These are phyloP conservation scores for Kwoniella heveanensis DNA, from an alignment of 768 basidiomycete species.

Conservation along the genomic window DNA sequence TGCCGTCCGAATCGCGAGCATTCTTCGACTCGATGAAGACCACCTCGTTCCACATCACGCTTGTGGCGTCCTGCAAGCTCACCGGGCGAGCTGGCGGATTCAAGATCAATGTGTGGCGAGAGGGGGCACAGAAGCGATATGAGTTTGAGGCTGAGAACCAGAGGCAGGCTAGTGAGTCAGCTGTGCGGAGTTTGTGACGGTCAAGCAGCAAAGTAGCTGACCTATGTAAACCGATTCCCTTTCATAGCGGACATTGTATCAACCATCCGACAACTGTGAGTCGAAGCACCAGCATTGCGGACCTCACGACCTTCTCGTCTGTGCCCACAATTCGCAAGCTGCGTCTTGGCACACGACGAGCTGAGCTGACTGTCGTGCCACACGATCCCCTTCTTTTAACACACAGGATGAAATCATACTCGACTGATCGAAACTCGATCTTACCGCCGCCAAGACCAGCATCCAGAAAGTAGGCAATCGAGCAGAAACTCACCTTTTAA, in stretches of 20 bases:
- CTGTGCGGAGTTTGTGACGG: no score
- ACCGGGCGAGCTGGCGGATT: slow-evolving; percentile 64
- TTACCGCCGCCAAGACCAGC: slow-evolving; percentile 29
- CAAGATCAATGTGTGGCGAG: slow-evolving; percentile 80
- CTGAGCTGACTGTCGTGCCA: background rate
- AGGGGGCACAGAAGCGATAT: slow-evolving; percentile 77
- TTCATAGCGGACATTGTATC: slow-evolving; percentile 40
- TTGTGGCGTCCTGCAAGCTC: slow-evolving; percentile 79
- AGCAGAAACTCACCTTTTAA: no score
- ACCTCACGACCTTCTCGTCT: no score
- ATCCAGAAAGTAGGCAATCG: slow-evolving; percentile 9
- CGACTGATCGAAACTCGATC: slow-evolving; percentile 37
- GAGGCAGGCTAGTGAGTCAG: slow-evolving; percentile 70
- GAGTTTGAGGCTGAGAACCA: slow-evolving; percentile 94
- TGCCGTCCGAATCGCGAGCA: slow-evolving; percentile 77
- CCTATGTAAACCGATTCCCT: background rate
- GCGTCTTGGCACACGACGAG: background rate
- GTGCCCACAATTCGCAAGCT: no score
- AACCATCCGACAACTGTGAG: slow-evolving; percentile 42
- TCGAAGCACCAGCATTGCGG: no score
- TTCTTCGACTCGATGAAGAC: slow-evolving; percentile 90
- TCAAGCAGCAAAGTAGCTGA: background rate
- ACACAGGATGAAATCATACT: slow-evolving; percentile 43
- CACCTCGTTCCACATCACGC: slow-evolving; percentile 86
- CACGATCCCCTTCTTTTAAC: no score